Percentiles rank a stretch among this genome's conserved stretches.
phyloP scores from a whole-genome alignment of 495 filamentous ascomycete genomes.

The Penicillium subrubescens region DNA sequence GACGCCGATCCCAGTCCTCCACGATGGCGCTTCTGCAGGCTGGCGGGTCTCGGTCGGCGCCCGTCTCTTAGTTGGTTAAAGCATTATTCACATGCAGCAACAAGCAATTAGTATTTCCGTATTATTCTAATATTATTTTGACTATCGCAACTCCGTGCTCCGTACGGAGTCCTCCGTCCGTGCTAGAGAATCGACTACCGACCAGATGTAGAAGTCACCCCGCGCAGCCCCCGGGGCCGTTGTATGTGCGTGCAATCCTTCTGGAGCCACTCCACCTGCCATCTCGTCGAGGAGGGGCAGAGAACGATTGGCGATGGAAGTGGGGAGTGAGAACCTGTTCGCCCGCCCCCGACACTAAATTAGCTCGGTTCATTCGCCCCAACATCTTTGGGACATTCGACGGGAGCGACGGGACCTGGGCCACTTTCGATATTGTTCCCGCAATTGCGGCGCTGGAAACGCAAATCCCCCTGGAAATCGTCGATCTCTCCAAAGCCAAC shows the following conservation, averaged over 20 bases:
- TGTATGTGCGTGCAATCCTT: slow-evolving; percentile 1
- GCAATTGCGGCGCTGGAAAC: background rate
- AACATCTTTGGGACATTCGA: background rate
- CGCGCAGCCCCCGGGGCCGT: background rate
- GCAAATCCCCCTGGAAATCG: background rate
- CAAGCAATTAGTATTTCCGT: background rate
- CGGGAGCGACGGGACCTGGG: background rate
- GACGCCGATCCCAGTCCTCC: background rate
- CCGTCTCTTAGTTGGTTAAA: background rate
- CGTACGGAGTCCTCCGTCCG: background rate
- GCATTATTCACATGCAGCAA: slow-evolving; percentile 2
- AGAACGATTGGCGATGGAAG: background rate
- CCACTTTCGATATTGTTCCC: background rate
- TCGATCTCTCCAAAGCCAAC: background rate
- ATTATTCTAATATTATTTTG: background rate
- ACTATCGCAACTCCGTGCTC: background rate
- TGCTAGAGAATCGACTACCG: background rate
- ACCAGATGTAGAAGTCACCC: background rate
- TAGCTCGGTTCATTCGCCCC: background rate
- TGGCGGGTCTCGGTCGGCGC: background rate
- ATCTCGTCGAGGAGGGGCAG: background rate
- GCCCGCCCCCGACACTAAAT: background rate
- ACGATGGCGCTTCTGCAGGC: slow-evolving; percentile 1
- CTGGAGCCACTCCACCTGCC: background rate
- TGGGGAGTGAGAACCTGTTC: background rate